phyloP scores from a whole-genome alignment of 225 moss, liverwort and hornwort species.

The Asterella californica region DNA sequence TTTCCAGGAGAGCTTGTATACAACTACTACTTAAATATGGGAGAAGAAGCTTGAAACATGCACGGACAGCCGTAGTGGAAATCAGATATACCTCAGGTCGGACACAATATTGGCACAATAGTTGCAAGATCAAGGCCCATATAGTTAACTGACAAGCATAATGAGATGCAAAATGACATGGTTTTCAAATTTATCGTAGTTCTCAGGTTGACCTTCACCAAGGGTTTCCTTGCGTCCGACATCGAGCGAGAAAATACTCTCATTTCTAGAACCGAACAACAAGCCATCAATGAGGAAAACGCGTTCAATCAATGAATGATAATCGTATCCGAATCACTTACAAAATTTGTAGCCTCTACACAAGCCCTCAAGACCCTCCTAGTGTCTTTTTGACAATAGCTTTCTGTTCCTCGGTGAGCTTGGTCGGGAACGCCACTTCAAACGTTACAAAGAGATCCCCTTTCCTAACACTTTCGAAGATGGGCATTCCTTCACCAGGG shows the following conservation, averaged over 20 bases:
- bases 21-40: background rate
- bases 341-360: conserved; percentile 19
- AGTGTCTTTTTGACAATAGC: conserved; percentile 56
- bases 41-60: background rate
- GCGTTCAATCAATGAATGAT: conserved; percentile 7
- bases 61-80: background rate
- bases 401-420: conserved; percentile 70
- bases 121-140: background rate
- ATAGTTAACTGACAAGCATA: background rate
- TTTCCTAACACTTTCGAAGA: conserved; percentile 74
- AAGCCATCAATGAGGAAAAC: conserved; percentile 10
- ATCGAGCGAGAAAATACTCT: background rate
- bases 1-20: background rate
- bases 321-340: conserved; percentile 15
- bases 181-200: background rate
- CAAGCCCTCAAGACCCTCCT: conserved; percentile 14
- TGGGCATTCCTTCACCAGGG: conserved; percentile 77
- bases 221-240: background rate
- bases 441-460: conserved; percentile 81
- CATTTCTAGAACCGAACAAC: conserved; percentile 10
- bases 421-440: conserved; percentile 73
- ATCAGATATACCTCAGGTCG: background rate
- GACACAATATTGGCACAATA: too few relatives aligned
- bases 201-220: conserved; percentile 14
- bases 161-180: background rate